Conservation (phyloP, 2,329 filamentous ascomycete genomes). For the Diatrype stigma region DNA sequence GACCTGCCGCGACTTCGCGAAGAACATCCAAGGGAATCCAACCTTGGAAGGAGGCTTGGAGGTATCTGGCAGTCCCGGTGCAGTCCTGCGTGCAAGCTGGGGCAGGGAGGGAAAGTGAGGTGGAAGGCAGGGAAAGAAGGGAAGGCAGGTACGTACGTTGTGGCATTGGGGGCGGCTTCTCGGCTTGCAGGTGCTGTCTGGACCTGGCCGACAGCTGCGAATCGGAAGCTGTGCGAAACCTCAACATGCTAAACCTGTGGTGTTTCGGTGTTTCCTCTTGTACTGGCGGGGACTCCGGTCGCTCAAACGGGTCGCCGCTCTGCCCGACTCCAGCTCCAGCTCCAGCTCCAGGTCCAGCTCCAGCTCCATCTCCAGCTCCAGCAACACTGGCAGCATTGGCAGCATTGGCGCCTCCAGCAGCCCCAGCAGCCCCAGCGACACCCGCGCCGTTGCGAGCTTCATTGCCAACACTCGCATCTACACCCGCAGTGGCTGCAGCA, state of each 20-base stretch:
- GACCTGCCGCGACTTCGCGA: too few species aligned
- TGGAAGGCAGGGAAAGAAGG: background rate
- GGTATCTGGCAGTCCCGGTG: too few species aligned
- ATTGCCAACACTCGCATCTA: conserved; percentile 2
- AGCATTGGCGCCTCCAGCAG: too few species aligned
- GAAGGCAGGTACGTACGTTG: conserved; percentile 42
- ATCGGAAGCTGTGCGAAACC: conserved; percentile 89
- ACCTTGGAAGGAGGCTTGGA: too few species aligned
- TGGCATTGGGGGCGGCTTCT: conserved; percentile 53
- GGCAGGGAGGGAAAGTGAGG: background rate
- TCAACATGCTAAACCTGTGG: conserved; percentile 66
- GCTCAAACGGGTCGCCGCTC: conserved; percentile 26
- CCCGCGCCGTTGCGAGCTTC: conserved; percentile 9
- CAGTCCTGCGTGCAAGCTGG: too few species aligned
- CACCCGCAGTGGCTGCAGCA: conserved; percentile 8
- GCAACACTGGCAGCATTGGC: too few species aligned
- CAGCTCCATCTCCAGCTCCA: too few species aligned
- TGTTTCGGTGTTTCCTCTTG: conserved; percentile 54
- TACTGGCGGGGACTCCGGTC: conserved; percentile 45
- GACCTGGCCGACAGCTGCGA: conserved; percentile 76
- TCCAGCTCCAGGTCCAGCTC: too few species aligned
- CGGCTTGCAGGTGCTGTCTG: conserved; percentile 59
- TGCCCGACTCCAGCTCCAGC: conserved; percentile 11
- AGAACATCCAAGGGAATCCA: too few species aligned
- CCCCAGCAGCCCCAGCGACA: too few species aligned